A percentile compares a stretch with the other conserved stretches of the same genome.
phyloP scores from a whole-genome alignment of 2,329 filamentous ascomycete genomes.

The Pseudocercospora musae region DNA sequence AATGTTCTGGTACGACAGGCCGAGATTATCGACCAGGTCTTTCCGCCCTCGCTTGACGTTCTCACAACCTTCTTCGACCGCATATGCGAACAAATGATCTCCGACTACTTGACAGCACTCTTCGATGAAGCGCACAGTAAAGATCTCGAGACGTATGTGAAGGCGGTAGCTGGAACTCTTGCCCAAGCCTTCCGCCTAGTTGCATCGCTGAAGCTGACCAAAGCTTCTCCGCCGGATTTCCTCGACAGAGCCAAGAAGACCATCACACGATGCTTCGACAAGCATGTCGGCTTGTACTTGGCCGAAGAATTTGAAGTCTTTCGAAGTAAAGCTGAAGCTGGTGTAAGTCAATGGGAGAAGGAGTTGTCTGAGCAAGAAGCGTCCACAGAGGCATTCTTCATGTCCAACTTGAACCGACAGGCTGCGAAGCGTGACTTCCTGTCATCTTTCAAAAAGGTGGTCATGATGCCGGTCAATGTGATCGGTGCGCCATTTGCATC shows the following conservation, averaged over 20 bases:
- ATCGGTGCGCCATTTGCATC: constrained; percentile 54
- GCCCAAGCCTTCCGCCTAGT: constrained; percentile 80
- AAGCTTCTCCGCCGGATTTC: constrained; percentile 59
- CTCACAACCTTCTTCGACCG: constrained; percentile 78
- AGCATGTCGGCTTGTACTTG: constrained; percentile 88
- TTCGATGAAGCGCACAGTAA: constrained; percentile 83
- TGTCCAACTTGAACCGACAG: constrained; percentile 90
- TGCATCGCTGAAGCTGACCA: constrained; percentile 65
- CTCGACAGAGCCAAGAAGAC: constrained; percentile 64
- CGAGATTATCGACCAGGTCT: constrained; percentile 75
- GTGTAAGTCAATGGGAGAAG: constrained; percentile 85
- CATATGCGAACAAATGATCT: constrained; percentile 74
- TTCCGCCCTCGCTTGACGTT: constrained; percentile 67
- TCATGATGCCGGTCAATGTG: constrained; percentile 97
- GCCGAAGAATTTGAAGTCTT: constrained; percentile 89
- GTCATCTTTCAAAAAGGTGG: constrained; percentile 94
- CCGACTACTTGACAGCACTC: constrained; percentile 79
- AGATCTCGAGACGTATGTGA: constrained; percentile 74
- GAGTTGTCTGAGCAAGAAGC: constrained; percentile 88
- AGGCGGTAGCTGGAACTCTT: constrained; percentile 81
- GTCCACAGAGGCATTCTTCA: constrained; percentile 86
- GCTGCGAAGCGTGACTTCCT: constrained; percentile 96
- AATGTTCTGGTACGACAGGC: constrained; percentile 79
- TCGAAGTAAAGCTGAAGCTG: constrained; percentile 67
- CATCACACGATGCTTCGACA: constrained; percentile 75